Evolutionary conservation across 2,329 filamentous ascomycete species (phyloP), one percentile per base, ranked within the genome.

Genomic region (Aspergillus puulaauensis): DNA sequence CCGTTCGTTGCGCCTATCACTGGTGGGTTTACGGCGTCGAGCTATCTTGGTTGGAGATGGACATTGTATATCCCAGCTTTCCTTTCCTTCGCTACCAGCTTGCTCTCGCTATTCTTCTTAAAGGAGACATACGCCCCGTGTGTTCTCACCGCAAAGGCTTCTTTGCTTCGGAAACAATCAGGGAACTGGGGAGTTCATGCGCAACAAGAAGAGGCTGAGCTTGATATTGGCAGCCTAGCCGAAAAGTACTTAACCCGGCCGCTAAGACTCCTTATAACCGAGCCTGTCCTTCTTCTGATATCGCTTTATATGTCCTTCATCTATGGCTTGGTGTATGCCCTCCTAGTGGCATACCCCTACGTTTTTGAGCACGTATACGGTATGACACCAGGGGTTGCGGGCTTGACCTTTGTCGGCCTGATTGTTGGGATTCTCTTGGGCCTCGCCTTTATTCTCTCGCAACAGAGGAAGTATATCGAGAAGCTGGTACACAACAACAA

Each of bases 321-420:
- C 44, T 68, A 67, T 24, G 65, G 66, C 6, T 46, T 67, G 7
- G 46, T 65, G 1, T 67, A 66, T 33, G 65, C 68, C 4, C 71
- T 74, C 40, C 52, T 76, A n/a, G 72, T 66, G 0, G 71, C 70
- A 15, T 76, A 72, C 48, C 73, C 70, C 0, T 66, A 71, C 31
- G 69, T 74, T 5, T 76, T 72, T 52, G 66, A 74, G 51, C 56
- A 66, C 31, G 80, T 91, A 6, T 88, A 96, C 71, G 81, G 82
- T 63, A 88, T 93, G 77, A 83, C 75, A 24, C 69, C 81, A 3
- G 91, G 92, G 52, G 75, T 90, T n/a, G 83, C 86, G 3, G 91
- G 91, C 1, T 81, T 96, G 4, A 86, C 90, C 4, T 96, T 91
- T 74, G 90, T 96, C 66, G 92, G 91, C 53, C 90, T 96, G 84